phyloP scores from a whole-genome alignment of 768 basidiomycete genomes.

The Xanthoconium stramineum region DNA sequence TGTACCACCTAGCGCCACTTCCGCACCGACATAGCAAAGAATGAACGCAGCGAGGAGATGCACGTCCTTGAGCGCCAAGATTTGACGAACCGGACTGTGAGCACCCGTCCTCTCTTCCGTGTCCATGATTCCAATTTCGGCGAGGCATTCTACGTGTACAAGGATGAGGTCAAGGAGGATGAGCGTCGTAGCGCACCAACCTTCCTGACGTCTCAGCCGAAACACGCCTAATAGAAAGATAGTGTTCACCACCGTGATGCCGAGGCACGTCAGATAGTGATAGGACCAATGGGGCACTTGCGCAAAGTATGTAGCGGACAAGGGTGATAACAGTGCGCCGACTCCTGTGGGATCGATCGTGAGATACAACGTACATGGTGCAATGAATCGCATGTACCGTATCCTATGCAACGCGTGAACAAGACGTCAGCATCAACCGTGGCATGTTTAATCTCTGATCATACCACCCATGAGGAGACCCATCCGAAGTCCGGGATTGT shows the following conservation, averaged over 20 bases:
- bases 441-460: constrained; percentile 32
- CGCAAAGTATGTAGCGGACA: background rate
- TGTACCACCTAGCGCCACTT: constrained; percentile 1
- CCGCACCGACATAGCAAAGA: background rate
- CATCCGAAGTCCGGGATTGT: constrained; percentile 35
- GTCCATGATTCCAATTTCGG: background rate
- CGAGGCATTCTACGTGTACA: background rate
- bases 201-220: background rate
- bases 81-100: background rate
- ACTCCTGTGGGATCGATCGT: background rate
- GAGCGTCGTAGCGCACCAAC: background rate
- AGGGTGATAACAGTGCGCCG: constrained; percentile 1
- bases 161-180: background rate
- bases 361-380: background rate
- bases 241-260: constrained; percentile 1
- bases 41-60: constrained; percentile 1
- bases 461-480: constrained; percentile 43
- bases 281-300: background rate
- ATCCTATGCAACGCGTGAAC: background rate
- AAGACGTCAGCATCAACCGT: constrained; percentile 12
- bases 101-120: background rate
- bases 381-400: background rate
- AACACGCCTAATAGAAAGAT: background rate
- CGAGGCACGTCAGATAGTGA: background rate
- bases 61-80: background rate